Conservation (phyloP, 768 basidiomycete genomes). For the Botryobasidium botryosum region DNA sequence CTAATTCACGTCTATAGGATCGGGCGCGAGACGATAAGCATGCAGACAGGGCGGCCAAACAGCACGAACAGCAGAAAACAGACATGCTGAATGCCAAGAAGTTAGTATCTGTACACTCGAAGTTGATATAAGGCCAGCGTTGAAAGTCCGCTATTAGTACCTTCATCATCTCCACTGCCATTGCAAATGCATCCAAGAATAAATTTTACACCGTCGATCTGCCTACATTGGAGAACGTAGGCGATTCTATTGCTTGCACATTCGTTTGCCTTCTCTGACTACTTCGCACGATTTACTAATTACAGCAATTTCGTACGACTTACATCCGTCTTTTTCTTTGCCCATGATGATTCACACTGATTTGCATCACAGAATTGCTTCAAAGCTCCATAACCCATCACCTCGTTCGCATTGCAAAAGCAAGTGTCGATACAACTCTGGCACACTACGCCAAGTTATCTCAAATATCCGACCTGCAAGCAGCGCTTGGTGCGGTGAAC, state of each 20-base stretch:
- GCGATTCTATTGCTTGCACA: slow-evolving; percentile 16
- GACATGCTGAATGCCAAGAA: slow-evolving; percentile 77
- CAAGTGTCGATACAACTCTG: slow-evolving; percentile 26
- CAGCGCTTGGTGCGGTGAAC: slow-evolving; percentile 35
- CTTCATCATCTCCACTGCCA: slow-evolving; percentile 51
- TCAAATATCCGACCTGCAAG: too few relatives aligned
- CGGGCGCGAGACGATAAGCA: slow-evolving; percentile 58
- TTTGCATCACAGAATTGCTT: slow-evolving; percentile 36
- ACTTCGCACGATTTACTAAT: neutral
- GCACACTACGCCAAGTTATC: slow-evolving; percentile 4
- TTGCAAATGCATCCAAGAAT: slow-evolving; percentile 51
- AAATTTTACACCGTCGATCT: slow-evolving; percentile 58
- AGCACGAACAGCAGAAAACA: slow-evolving; percentile 54
- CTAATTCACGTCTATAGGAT: slow-evolving; percentile 26
- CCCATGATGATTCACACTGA: neutral
- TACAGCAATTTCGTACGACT: slow-evolving; percentile 52
- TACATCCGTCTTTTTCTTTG: neutral
- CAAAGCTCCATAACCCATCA: slow-evolving; percentile 45
- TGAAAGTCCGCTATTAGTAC: slow-evolving; percentile 24
- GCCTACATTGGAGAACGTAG: slow-evolving; percentile 53
- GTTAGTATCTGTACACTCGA: slow-evolving; percentile 23
- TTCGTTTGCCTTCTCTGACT: slow-evolving; percentile 9
- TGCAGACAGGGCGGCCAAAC: slow-evolving; percentile 52
- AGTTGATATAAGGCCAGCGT: neutral
- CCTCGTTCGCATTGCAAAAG: slow-evolving; percentile 34